These are phyloP conservation scores for Neopestalotiopsis sp. DNA, from an alignment of 2,329 filamentous ascomycete species.

Conservation along the genomic window DNA sequence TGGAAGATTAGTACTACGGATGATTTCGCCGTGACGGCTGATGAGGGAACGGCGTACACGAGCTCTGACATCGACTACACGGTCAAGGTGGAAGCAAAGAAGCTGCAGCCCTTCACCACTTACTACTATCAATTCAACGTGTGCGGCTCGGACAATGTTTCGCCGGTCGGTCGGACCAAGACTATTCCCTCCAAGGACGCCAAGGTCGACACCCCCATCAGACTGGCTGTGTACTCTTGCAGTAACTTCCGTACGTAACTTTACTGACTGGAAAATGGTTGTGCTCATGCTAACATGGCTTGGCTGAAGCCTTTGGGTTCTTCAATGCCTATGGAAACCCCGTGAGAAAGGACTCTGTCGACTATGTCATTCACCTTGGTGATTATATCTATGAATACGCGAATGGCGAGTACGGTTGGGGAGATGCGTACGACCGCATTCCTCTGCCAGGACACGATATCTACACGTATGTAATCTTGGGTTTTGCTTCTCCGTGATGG, in stretches of 20 bases:
- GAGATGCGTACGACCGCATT: conserved; percentile 55
- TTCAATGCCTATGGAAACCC: conserved; percentile 67
- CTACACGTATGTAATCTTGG: conserved; percentile 41
- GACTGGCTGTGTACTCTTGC: conserved; percentile 74
- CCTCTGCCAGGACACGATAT: conserved; percentile 58
- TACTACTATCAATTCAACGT: conserved; percentile 75
- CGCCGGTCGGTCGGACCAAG: conserved; percentile 71
- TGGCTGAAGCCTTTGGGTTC: conserved; percentile 53
- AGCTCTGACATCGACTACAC: conserved; percentile 78
- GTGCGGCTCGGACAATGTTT: conserved; percentile 66
- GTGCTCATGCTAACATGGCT: not conserved
- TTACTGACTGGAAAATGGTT: not conserved
- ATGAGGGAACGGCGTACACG: conserved; percentile 68
- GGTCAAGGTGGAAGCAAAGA: conserved; percentile 72
- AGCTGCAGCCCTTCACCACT: conserved; percentile 65
- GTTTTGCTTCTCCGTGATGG: conserved; percentile 35
- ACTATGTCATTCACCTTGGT: conserved; percentile 65
- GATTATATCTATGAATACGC: conserved; percentile 53
- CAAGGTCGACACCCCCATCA: conserved; percentile 59
- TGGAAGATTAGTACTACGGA: conserved; percentile 64
- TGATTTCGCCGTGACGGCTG: conserved; percentile 48
- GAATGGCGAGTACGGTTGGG: conserved; percentile 54
- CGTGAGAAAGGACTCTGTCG: conserved; percentile 63
- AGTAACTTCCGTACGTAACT: conserved; percentile 63
- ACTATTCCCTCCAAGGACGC: conserved; percentile 66